phyloP scores from a whole-genome alignment of 352 stramenopile species.

The Pythium dissimile region DNA sequence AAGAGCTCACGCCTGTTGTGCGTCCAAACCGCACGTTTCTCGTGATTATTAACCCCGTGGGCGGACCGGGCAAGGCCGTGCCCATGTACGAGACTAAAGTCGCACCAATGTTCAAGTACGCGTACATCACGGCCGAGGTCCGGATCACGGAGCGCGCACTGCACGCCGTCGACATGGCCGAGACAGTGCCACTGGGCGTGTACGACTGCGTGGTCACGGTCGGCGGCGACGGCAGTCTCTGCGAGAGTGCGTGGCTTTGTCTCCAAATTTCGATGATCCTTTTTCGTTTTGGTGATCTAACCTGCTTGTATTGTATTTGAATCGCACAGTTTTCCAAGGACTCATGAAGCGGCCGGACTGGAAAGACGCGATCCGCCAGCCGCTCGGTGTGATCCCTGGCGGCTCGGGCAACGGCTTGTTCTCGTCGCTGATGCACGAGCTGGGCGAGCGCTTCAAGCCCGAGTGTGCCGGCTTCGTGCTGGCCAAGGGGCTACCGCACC shows the following conservation, averaged over 20 bases:
- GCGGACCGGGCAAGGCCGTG: constrained; percentile 45
- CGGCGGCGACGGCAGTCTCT: constrained; percentile 64
- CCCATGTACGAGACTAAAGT: constrained; percentile 57
- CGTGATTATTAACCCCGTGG: constrained; percentile 72
- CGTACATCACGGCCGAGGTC: constrained; percentile 44
- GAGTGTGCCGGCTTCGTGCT: constrained; percentile 61
- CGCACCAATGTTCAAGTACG: constrained; percentile 45
- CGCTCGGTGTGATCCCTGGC: constrained; percentile 48
- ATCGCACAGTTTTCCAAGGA: constrained; percentile 56
- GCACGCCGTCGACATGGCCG: constrained; percentile 54
- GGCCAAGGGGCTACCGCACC: constrained; percentile 56
- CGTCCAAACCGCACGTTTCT: constrained; percentile 38
- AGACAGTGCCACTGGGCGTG: constrained; percentile 37
- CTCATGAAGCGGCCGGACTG: constrained; percentile 64
- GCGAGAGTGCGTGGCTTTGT: constrained; percentile 40
- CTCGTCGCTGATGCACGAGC: constrained; percentile 45
- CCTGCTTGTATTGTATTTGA: background rate
- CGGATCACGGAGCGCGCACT: constrained; percentile 44
- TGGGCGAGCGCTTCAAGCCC: constrained; percentile 30
- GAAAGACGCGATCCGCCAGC: constrained; percentile 48
- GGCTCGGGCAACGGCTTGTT: constrained; percentile 70
- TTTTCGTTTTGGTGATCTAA: background rate
- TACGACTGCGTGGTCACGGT: constrained; percentile 73
- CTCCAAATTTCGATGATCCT: no score
- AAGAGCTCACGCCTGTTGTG: constrained; percentile 25